Base-by-base conservation (phyloP, 2,329 filamentous ascomycete species). In the Albophoma yamanashiensis region DNA sequence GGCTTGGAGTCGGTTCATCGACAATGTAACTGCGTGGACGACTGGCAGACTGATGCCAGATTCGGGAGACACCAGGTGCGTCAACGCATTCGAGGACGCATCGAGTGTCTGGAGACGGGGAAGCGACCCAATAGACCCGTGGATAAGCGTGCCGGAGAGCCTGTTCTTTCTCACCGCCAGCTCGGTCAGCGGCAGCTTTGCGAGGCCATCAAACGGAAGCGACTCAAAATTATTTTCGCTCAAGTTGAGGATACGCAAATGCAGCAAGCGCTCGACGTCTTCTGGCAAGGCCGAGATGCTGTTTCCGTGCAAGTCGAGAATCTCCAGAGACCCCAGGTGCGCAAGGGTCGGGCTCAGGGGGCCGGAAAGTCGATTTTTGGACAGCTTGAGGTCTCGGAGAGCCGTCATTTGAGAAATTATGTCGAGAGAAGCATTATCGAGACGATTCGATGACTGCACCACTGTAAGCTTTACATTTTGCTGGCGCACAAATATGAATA, bases 271-370 rank as follows among this genome's bases (percentile, higher is more conserved):
- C n/a, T 81, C 80, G 2, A 97, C 70, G 15, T 82, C 82, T 12
- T 81, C 74, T 0, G 92, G 90, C 20, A 99, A 76, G 1, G 80
- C 79, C 9, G 87, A 85, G 25, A 99, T 79, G 62, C 85, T 84
- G 73, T 99, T 99, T 17, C 83, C 83, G 63, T 91, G 89, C 11
- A 97, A 69, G 64, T 97, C 92, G 11, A 97, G 78, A 22, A 86
- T 81, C 70, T 97, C 92, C 0, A 99, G 79, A 57, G 86, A 85
- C 42, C 73, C 76, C 20, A 97, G 78, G 7, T 79, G 79, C 27
- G 82, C 77, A 39, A 96, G 78, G n/a, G 77, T 79, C 0, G 82
- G 69, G 53, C 87, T 82, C 3, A 97, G 74, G 1, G 83, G 77
- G 0, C 90, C 91, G 55, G 84, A 82, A 7, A 96, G 75, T 20